phyloP scores from a whole-genome alignment of 2,329 filamentous ascomycete species.

The Huntiella bhutanensis region DNA sequence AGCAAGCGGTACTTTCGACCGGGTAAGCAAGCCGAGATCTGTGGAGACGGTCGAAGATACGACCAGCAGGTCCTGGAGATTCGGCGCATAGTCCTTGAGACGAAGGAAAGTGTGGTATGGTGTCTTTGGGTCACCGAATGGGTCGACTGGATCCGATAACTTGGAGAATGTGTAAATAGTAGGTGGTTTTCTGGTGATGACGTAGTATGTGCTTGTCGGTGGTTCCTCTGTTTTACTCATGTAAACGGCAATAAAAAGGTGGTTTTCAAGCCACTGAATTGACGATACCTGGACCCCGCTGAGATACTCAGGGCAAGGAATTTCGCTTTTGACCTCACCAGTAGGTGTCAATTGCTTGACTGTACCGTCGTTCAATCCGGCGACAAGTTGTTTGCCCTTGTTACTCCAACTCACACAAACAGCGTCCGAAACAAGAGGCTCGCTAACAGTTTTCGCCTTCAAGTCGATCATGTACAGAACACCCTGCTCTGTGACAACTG shows the following conservation, averaged over 20 bases:
- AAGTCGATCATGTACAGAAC: conserved; percentile 73
- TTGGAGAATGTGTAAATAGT: conserved; percentile 53
- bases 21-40: conserved; percentile 61
- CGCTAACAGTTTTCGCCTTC: conserved; percentile 45
- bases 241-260: conserved; percentile 66
- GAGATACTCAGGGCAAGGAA: conserved; percentile 57
- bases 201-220: conserved; percentile 54
- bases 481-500: conserved; percentile 61
- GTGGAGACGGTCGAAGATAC: conserved; percentile 62
- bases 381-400: conserved; percentile 80
- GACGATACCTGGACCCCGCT: conserved; percentile 56
- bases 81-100: conserved; percentile 61
- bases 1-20: conserved; percentile 49
- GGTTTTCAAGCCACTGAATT: conserved; percentile 73
- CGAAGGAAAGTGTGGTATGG: conserved; percentile 65
- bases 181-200: conserved; percentile 48
- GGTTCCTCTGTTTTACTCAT: conserved; percentile 41
- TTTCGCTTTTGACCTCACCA: conserved; percentile 55
- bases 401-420: conserved; percentile 82
- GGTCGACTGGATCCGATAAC: conserved; percentile 53
- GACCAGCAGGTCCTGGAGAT: conserved; percentile 63
- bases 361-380: conserved; percentile 64
- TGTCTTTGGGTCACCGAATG: conserved; percentile 45
- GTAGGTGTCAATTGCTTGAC: conserved; percentile 69
- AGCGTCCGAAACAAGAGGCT: conserved; percentile 49